A percentile compares a stretch with the other conserved stretches of the same genome.
Conservation (phyloP, 768 basidiomycete species). For the Boletus huronensis region DNA sequence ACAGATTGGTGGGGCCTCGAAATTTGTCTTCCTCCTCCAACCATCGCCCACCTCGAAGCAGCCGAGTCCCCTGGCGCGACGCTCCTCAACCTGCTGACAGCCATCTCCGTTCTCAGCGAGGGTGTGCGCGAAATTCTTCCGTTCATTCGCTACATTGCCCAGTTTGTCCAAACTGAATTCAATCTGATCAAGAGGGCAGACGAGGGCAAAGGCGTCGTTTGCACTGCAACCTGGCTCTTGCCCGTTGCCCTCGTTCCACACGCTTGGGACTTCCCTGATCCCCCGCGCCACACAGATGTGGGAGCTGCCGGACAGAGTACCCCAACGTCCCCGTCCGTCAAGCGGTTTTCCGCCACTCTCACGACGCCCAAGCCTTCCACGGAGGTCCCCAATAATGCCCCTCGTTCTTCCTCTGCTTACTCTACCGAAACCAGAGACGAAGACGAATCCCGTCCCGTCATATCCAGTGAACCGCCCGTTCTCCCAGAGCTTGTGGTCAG, state of each 20-base stretch:
- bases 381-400: constrained; percentile 13
- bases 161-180: constrained; percentile 78
- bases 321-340: constrained; percentile 21
- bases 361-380: constrained; percentile 30
- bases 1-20: constrained; percentile 93
- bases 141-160: constrained; percentile 78
- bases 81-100: constrained; percentile 73
- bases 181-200: constrained; percentile 58
- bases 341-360: constrained; percentile 23
- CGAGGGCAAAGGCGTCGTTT: constrained; percentile 74
- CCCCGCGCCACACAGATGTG: constrained; percentile 30
- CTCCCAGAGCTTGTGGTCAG: constrained; percentile 35
- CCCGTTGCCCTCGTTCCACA: constrained; percentile 76
- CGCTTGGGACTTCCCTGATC: constrained; percentile 71
- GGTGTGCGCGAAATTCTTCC: constrained; percentile 83
- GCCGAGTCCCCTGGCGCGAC: constrained; percentile 54
- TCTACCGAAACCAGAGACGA: constrained; percentile 30
- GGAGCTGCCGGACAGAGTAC: constrained; percentile 14
- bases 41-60: constrained; percentile 58
- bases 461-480: constrained; percentile 30
- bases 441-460: constrained; percentile 20
- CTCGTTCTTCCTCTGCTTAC: constrained; percentile 30
- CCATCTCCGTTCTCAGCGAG: constrained; percentile 61
- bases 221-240: constrained; percentile 89
- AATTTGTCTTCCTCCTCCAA: constrained; percentile 67